Percentiles rank a stretch among this genome's conserved stretches.
These are phyloP conservation scores for Xerocomus amazonicus DNA, from an alignment of 1,284 basidiomycete species.

Conservation along the genomic window DNA sequence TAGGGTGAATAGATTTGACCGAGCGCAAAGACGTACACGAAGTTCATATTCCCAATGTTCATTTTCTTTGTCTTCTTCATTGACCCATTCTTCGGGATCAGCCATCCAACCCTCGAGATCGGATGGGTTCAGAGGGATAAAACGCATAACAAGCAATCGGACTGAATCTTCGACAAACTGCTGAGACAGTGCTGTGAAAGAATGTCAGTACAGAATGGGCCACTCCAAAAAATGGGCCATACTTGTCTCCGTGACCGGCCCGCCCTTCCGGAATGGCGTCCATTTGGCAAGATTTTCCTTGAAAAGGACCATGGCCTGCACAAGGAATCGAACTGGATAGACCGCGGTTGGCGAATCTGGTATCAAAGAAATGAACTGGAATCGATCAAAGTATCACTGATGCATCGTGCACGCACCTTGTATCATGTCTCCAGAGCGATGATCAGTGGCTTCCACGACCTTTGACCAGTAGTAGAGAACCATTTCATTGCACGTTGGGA, in stretches of 20 bases:
- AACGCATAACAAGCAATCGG: conserved; percentile 71
- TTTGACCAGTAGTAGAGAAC: conserved; percentile 77
- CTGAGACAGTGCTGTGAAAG: conserved; percentile 58
- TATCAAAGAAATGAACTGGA: conserved; percentile 20
- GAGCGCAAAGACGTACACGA: conserved; percentile 45
- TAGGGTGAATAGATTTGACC: conserved; percentile 3
- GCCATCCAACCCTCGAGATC: conserved; percentile 79
- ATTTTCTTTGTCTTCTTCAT: conserved; percentile 79
- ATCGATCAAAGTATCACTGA: neutral
- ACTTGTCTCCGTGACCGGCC: conserved; percentile 59
- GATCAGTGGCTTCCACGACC: conserved; percentile 61
- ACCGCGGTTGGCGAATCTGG: conserved; percentile 47
- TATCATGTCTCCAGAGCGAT: conserved; percentile 47
- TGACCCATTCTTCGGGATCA: conserved; percentile 90
- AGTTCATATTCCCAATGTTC: conserved; percentile 89
- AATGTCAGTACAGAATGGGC: conserved; percentile 16
- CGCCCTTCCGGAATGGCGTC: conserved; percentile 59
- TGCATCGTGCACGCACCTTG: conserved; percentile 42
- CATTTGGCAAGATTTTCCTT: conserved; percentile 79
- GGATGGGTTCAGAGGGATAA: conserved; percentile 75
- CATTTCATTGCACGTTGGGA: conserved; percentile 63
- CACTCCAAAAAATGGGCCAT: conserved; percentile 14
- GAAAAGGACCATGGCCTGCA: conserved; percentile 86
- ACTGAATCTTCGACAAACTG: conserved; percentile 80
- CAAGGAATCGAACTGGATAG: conserved; percentile 76